Evolutionary conservation across 1,284 basidiomycete genomes (phyloP).

Genomic region (Leucocoprinus gongylophorus): DNA sequence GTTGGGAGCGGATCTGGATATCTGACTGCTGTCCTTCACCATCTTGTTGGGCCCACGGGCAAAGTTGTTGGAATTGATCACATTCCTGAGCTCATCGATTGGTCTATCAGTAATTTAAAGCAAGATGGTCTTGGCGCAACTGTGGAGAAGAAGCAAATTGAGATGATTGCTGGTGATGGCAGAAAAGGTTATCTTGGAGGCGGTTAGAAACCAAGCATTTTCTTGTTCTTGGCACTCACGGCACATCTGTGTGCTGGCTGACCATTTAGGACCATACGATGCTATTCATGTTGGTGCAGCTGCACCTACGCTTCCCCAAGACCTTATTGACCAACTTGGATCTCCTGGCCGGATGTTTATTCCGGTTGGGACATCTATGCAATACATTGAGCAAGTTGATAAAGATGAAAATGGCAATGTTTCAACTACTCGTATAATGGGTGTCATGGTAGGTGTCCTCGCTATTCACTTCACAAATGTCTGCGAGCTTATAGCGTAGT

Average conservation of each 20-base stretch:
- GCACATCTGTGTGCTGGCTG: background rate
- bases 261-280: constrained; percentile 62
- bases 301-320: constrained; percentile 66
- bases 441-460: constrained; percentile 59
- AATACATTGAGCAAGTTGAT: constrained; percentile 73
- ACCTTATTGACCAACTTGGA: constrained; percentile 77
- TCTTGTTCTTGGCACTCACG: constrained; percentile 2
- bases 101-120: constrained; percentile 63
- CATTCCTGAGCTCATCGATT: constrained; percentile 69
- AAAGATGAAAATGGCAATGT: constrained; percentile 73
- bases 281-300: constrained; percentile 96
- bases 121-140: constrained; percentile 58
- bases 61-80: constrained; percentile 91
- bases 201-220: constrained; percentile 17
- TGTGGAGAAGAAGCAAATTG: constrained; percentile 47
- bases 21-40: constrained; percentile 69
- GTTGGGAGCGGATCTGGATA: constrained; percentile 79
- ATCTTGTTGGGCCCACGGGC: constrained; percentile 53
- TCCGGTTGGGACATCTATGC: constrained; percentile 66
- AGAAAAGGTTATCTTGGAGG: constrained; percentile 46
- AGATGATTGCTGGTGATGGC: constrained; percentile 76
- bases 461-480: background rate
- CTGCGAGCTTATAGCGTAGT: constrained; percentile 11
- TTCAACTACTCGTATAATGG: constrained; percentile 64
- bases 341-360: constrained; percentile 90